phyloP scores from a whole-genome alignment of 352 stramenopile species.

The Phytopythium litorale region DNA sequence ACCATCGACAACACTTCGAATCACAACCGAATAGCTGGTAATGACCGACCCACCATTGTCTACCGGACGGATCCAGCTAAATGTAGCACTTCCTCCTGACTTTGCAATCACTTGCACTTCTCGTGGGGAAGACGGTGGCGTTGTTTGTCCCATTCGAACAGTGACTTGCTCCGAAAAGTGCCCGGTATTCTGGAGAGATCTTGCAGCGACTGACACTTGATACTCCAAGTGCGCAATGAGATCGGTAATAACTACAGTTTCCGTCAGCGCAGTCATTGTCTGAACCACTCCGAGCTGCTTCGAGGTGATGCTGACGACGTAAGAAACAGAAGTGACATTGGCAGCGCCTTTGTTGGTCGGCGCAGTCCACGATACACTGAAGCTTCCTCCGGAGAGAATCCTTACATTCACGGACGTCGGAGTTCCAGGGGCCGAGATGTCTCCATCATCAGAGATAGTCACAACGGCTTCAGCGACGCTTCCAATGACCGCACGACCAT shows the following conservation, averaged over 20 bases:
- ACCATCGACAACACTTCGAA: conserved; percentile 6
- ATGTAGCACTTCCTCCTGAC: conserved; percentile 37
- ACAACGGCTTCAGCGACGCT: conserved; percentile 11
- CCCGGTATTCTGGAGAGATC: conserved; percentile 18
- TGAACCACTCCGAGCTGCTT: conserved; percentile 5
- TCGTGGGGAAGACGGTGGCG: conserved; percentile 21
- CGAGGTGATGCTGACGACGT: conserved; percentile 20
- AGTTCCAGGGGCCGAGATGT: conserved; percentile 31
- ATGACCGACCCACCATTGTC: conserved; percentile 39
- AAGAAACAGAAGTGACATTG: conserved; percentile 24
- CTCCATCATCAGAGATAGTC: conserved; percentile 49
- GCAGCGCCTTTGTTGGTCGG: conserved; percentile 29
- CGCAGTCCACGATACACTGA: conserved; percentile 25
- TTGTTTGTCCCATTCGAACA: conserved; percentile 21
- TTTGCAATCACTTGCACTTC: conserved; percentile 17
- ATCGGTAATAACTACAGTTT: conserved; percentile 15
- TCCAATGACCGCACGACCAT: conserved; percentile 24
- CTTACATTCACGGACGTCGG: conserved; percentile 12
- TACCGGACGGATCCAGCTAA: conserved; percentile 38
- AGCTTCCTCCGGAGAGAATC: conserved; percentile 23
- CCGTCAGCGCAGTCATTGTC: conserved; percentile 13
- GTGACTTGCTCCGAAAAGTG: conserved; percentile 10
- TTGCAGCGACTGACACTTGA: conserved; percentile 24
- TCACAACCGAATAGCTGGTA: conserved; percentile 24
- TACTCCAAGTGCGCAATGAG: conserved; percentile 28